Conservation (phyloP, 768 basidiomycete genomes). For the Trametes cubensis region DNA sequence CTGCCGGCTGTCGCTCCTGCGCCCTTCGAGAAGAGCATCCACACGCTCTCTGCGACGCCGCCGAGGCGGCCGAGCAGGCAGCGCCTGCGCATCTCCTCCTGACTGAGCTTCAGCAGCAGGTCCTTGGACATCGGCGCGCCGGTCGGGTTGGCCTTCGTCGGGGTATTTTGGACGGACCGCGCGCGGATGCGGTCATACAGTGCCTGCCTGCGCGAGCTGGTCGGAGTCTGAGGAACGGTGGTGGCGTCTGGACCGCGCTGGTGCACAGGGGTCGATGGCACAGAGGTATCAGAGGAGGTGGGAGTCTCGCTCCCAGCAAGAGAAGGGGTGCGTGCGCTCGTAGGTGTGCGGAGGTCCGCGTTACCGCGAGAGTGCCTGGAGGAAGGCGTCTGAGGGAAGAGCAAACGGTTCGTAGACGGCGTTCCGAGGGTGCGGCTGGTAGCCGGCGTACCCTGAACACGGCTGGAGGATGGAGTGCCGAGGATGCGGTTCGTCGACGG, state of each 20-base stretch:
- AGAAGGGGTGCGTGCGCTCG: constrained; percentile 24
- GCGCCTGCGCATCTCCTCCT: constrained; percentile 77
- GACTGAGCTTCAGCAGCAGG: constrained; percentile 68
- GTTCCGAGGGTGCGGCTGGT: constrained; percentile 14
- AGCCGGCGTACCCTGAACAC: constrained; percentile 9
- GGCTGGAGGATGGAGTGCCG: constrained; percentile 48
- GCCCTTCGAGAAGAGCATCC: constrained; percentile 84
- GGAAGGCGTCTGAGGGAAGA: constrained; percentile 71
- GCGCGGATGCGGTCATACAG: constrained; percentile 81
- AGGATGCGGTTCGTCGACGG: constrained; percentile 29
- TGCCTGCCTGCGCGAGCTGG: constrained; percentile 75
- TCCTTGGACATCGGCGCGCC: constrained; percentile 58
- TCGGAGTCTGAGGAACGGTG: constrained; percentile 69
- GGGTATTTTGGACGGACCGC: constrained; percentile 67
- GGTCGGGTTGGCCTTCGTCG: constrained; percentile 56
- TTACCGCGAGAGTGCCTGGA: constrained; percentile 42
- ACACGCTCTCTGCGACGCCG: constrained; percentile 84
- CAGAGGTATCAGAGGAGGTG: constrained; percentile 46
- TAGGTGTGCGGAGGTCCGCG: constrained; percentile 24
- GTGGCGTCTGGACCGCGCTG: constrained; percentile 57
- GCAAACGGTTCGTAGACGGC: constrained; percentile 34
- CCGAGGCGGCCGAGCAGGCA: constrained; percentile 77
- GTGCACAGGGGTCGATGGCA: constrained; percentile 68
- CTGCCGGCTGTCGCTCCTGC: constrained; percentile 44
- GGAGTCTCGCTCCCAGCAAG: constrained; percentile 45